Percentiles rank a stretch among this genome's conserved stretches.
Evolutionary conservation across 139 green algal species (phyloP).

Genomic region (Chlamydomonas urium): DNA sequence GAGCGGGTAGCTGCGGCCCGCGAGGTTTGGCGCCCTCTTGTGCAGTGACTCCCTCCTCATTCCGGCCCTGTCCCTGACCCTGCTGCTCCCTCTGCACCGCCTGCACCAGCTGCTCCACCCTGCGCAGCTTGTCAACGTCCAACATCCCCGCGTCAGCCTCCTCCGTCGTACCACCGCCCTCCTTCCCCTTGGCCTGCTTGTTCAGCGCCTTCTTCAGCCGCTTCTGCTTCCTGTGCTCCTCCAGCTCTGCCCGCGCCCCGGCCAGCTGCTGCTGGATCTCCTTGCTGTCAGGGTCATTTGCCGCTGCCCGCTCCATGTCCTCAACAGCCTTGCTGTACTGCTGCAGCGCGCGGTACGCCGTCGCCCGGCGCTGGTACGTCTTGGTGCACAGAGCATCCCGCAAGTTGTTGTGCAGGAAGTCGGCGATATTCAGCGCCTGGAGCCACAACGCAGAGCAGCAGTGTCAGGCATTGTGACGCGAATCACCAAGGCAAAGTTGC

Average conservation of each 20-base stretch:
- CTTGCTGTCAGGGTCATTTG: constrained; percentile 25
- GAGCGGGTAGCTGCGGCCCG: too few species aligned
- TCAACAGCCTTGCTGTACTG: constrained; percentile 31
- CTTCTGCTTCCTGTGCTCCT: constrained; percentile 25
- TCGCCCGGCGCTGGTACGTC: constrained; percentile 51
- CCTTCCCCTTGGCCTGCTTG: background rate
- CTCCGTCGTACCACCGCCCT: background rate
- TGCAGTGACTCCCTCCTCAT: too few species aligned
- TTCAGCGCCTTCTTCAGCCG: constrained; percentile 17
- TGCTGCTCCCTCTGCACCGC: too few species aligned
- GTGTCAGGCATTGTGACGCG: too few species aligned
- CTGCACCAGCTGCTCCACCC: constrained; percentile 32
- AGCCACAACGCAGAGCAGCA: background rate
- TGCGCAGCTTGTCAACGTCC: constrained; percentile 34
- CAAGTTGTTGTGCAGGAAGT: constrained; percentile 56
- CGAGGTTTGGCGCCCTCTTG: too few species aligned
- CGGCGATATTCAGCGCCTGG: constrained; percentile 60
- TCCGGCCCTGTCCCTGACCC: too few species aligned
- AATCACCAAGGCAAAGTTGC: too few species aligned
- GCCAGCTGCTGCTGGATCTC: constrained; percentile 25
- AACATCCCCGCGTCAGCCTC: background rate
- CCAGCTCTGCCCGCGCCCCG: constrained; percentile 10
- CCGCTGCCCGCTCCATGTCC: constrained; percentile 37
- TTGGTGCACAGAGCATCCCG: constrained; percentile 58
- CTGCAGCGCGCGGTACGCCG: constrained; percentile 48